Evolutionary conservation across 257 asterid genomes (phyloP).

Genomic region (Ballota nigra): DNA sequence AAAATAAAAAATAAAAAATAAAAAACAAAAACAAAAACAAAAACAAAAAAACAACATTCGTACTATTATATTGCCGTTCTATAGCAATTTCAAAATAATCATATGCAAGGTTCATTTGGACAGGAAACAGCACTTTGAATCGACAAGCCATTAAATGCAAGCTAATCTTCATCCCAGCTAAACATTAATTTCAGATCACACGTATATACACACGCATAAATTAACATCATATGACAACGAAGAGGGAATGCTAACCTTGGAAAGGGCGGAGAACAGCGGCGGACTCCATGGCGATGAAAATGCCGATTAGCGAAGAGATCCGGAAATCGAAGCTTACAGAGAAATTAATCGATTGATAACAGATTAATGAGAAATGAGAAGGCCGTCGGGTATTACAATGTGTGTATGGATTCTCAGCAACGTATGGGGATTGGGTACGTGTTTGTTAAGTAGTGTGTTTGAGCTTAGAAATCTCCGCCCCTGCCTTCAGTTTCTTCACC

Average conservation of each 20-base stretch:
- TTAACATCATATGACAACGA: neutral
- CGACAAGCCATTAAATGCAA: constrained; percentile 23
- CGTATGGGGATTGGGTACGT: constrained; percentile 5
- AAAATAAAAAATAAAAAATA: too few species aligned
- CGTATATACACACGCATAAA: neutral
- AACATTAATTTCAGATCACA: constrained; percentile 1
- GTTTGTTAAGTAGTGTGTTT: constrained; percentile 33
- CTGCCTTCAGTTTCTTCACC: constrained; percentile 60
- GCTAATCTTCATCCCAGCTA: constrained; percentile 20
- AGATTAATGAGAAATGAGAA: constrained; percentile 12
- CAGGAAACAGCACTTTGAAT: neutral
- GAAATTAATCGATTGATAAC: constrained; percentile 27
- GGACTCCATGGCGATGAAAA: constrained; percentile 58
- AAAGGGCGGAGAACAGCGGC: constrained; percentile 70
- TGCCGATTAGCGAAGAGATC: constrained; percentile 29
- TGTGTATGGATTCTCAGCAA: neutral
- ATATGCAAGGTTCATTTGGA: neutral
- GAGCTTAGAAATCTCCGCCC: constrained; percentile 67
- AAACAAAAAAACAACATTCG: constrained; percentile 1
- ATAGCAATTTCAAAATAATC: neutral
- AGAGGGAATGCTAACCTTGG: constrained; percentile 40
- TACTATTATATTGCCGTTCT: neutral
- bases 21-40: too few species aligned
- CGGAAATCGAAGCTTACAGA: constrained; percentile 17
- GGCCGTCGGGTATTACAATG: constrained; percentile 22